Conservation (phyloP, 371 early-diverging fungal species). For the Rhizopus arrhizus region DNA sequence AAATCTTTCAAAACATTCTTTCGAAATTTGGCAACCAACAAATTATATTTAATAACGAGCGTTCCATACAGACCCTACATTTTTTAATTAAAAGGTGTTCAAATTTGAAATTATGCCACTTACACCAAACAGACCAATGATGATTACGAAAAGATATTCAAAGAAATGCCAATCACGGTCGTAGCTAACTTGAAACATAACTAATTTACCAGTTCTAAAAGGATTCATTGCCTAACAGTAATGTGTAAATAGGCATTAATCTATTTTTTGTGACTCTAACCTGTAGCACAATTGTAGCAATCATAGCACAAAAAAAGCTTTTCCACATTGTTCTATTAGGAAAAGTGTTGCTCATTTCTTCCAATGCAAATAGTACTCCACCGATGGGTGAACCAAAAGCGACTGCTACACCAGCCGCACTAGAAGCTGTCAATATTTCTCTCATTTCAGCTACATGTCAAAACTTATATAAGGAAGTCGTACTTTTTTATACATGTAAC, state of each 20-base stretch:
- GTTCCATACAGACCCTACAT: conserved; percentile 86
- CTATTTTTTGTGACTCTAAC: conserved; percentile 28
- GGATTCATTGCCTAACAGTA: conserved; percentile 76
- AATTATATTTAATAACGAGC: conserved; percentile 79
- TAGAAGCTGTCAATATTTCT: conserved; percentile 90
- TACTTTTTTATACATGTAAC: not conserved
- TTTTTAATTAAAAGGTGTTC: not conserved
- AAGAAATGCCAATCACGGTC: conserved; percentile 88
- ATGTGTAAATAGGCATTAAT: not conserved
- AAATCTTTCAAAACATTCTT: conserved; percentile 63
- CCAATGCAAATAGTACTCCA: conserved; percentile 95
- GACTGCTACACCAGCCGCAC: conserved; percentile 94
- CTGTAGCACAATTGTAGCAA: conserved; percentile 89
- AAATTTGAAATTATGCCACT: conserved; percentile 6
- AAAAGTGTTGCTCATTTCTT: conserved; percentile 95
- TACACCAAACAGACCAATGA: conserved; percentile 91
- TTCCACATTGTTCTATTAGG: conserved; percentile 94
- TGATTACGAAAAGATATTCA: conserved; percentile 78
- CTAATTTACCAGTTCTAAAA: conserved; percentile 91
- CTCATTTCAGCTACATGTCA: conserved; percentile 70
- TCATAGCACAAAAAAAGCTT: conserved; percentile 90
- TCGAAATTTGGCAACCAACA: conserved; percentile 71
- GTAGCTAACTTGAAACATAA: conserved; percentile 94
- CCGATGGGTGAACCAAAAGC: conserved; percentile 93
- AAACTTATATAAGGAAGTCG: not conserved